Evolutionary conservation across 768 basidiomycete genomes (phyloP).

Genomic region (Russula sp.): DNA sequence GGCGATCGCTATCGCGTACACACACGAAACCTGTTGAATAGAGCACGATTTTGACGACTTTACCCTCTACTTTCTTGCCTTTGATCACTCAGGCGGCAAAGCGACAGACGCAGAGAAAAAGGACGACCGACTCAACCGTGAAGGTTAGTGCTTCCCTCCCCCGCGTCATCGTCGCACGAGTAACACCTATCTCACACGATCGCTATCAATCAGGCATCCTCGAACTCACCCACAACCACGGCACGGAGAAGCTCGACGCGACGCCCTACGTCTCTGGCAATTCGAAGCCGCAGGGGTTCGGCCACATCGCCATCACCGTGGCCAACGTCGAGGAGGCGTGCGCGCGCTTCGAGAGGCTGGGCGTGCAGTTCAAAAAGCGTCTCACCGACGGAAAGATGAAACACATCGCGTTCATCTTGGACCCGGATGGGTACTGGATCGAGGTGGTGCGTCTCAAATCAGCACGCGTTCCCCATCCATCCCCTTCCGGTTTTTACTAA

Average conservation of each 20-base stretch:
- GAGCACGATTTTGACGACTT: conserved; percentile 53
- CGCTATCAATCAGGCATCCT: conserved; percentile 48
- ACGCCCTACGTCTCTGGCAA: conserved; percentile 85
- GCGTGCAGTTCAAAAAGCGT: conserved; percentile 83
- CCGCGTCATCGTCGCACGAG: not conserved
- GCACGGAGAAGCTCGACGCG: conserved; percentile 80
- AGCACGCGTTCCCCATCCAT: not conserved
- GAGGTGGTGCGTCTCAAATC: conserved; percentile 15
- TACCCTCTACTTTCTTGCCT: conserved; percentile 83
- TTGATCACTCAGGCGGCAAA: conserved; percentile 48
- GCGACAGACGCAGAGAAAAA: conserved; percentile 48
- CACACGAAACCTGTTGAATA: conserved; percentile 24
- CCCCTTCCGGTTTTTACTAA: not conserved
- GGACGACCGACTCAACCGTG: conserved; percentile 45
- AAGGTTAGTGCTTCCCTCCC: conserved; percentile 43
- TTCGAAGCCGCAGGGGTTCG: conserved; percentile 71
- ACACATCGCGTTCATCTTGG: conserved; percentile 76
- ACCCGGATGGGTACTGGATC: conserved; percentile 57
- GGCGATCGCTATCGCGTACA: too few relatives aligned
- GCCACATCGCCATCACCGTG: conserved; percentile 84
- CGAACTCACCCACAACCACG: conserved; percentile 86
- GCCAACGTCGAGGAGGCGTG: conserved; percentile 80
- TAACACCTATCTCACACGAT: not conserved
- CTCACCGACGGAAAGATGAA: conserved; percentile 82
- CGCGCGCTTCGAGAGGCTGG: conserved; percentile 69